Percentiles rank a stretch among this genome's conserved stretches.
phyloP scores from a whole-genome alignment of 768 basidiomycete species.

The Tricholoma saponaceum region DNA sequence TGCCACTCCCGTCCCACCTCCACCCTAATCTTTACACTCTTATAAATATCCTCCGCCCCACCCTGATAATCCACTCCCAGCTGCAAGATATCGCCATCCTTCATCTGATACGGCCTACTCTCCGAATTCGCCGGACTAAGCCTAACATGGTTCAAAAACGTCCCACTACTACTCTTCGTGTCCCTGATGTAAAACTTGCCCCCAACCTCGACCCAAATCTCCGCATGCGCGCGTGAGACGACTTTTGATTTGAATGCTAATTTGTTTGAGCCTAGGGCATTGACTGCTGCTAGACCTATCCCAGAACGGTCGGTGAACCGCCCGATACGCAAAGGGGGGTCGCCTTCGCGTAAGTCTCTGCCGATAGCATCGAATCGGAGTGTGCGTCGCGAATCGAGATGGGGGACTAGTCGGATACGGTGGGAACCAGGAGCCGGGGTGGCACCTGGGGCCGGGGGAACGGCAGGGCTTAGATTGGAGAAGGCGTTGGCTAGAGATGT shows the following conservation, averaged over 20 bases:
- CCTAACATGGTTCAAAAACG: conserved; percentile 92
- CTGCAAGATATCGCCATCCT: conserved; percentile 93
- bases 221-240: conserved; percentile 90
- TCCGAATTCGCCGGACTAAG: conserved; percentile 83
- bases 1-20: conserved; percentile 93
- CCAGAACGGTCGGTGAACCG: conserved; percentile 89
- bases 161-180: conserved; percentile 86
- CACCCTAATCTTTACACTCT: conserved; percentile 93
- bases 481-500: conserved; percentile 1
- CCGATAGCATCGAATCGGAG: conserved; percentile 91
- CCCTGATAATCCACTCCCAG: conserved; percentile 98
- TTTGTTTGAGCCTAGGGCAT: conserved; percentile 71
- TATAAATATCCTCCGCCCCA: conserved; percentile 94
- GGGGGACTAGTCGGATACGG: conserved; percentile 91
- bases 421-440: conserved; percentile 27
- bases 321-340: conserved; percentile 78
- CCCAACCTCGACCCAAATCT: conserved; percentile 77
- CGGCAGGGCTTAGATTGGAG: background rate
- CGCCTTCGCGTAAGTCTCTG: conserved; percentile 73
- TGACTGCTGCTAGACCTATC: conserved; percentile 58
- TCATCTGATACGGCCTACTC: conserved; percentile 70
- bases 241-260: conserved; percentile 96
- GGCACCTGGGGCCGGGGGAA: background rate
- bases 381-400: conserved; percentile 85
- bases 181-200: conserved; percentile 84